Evolutionary conservation across 805 yeast species (phyloP).

Genomic region (Tetrapisispora iriomotensis): DNA sequence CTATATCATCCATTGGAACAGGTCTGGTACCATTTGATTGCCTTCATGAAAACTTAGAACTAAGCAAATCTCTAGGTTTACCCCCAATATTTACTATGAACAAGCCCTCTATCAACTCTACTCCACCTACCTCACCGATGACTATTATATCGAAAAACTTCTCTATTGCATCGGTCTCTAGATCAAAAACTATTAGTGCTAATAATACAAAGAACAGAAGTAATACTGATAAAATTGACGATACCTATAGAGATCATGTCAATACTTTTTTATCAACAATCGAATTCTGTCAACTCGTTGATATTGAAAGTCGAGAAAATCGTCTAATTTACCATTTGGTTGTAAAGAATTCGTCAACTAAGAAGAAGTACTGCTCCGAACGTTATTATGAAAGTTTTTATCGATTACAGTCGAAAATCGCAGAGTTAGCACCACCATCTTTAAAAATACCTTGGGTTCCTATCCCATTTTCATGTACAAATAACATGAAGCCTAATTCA

Average conservation of each 20-base stretch:
- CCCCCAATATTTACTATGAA: constrained; percentile 2
- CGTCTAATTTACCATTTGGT: constrained; percentile 12
- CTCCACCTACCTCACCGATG: constrained; percentile 18
- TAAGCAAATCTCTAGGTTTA: constrained; percentile 2
- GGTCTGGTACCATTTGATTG: constrained; percentile 10
- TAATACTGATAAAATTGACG: constrained; percentile 1
- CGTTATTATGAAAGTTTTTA: constrained; percentile 19
- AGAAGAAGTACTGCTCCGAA: constrained; percentile 7
- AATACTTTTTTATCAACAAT: background rate
- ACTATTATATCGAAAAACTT: constrained; percentile 11
- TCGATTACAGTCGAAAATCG: constrained; percentile 11
- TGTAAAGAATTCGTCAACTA: background rate
- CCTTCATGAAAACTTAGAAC: constrained; percentile 6
- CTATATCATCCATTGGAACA: constrained; percentile 10
- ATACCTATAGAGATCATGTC: constrained; percentile 1
- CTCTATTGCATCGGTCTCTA: constrained; percentile 9
- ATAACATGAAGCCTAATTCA: constrained; percentile 1
- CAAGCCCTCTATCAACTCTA: constrained; percentile 3
- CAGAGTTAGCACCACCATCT: background rate
- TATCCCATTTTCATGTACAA: constrained; percentile 2
- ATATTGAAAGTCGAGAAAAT: constrained; percentile 8
- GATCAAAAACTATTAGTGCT: constrained; percentile 3
- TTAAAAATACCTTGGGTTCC: constrained; percentile 2
- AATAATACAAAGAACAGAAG: background rate
- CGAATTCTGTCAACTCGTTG: constrained; percentile 5